These are phyloP conservation scores for Rosellinia necatrix DNA, from an alignment of 2,329 filamentous ascomycete genomes.

Conservation along the genomic window DNA sequence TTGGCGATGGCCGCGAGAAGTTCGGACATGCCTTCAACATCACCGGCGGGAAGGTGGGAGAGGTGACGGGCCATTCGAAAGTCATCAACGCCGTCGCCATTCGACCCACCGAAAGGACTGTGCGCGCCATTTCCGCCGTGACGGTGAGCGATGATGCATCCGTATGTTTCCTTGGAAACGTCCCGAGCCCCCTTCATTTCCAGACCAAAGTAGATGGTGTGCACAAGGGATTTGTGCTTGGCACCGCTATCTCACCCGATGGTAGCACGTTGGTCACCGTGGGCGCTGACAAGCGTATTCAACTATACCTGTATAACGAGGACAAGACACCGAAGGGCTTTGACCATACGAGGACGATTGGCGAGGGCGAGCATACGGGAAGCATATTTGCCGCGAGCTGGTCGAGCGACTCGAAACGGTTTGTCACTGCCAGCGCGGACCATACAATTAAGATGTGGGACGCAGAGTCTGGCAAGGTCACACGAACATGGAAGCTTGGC, in stretches of 20 bases:
- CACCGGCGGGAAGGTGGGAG: conserved; percentile 95
- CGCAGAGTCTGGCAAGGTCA: conserved; percentile 73
- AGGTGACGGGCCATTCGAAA: conserved; percentile 89
- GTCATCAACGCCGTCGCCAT: conserved; percentile 91
- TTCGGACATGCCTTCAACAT: conserved; percentile 94
- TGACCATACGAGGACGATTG: conserved; percentile 76
- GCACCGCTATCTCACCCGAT: conserved; percentile 87
- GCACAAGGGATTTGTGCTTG: conserved; percentile 89
- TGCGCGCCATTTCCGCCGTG: conserved; percentile 83
- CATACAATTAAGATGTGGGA: conserved; percentile 97
- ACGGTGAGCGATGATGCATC: conserved; percentile 90
- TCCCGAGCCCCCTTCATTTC: conserved; percentile 92
- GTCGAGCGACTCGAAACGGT: conserved; percentile 81
- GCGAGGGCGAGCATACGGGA: conserved; percentile 84
- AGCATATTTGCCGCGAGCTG: conserved; percentile 93
- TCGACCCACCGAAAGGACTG: conserved; percentile 64
- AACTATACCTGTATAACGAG: conserved; percentile 79
- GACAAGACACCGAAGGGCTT: conserved; percentile 69
- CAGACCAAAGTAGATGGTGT: conserved; percentile 77
- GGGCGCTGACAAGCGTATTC: conserved; percentile 89
- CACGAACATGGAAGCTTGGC: conserved; percentile 85
- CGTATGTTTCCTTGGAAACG: conserved; percentile 80
- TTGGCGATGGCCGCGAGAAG: conserved; percentile 91
- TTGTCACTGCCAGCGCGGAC: conserved; percentile 92
- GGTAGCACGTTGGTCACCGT: conserved; percentile 82